phyloP scores from a whole-genome alignment of 148 eudicot genomes.

The Persicaria tinctoria region DNA sequence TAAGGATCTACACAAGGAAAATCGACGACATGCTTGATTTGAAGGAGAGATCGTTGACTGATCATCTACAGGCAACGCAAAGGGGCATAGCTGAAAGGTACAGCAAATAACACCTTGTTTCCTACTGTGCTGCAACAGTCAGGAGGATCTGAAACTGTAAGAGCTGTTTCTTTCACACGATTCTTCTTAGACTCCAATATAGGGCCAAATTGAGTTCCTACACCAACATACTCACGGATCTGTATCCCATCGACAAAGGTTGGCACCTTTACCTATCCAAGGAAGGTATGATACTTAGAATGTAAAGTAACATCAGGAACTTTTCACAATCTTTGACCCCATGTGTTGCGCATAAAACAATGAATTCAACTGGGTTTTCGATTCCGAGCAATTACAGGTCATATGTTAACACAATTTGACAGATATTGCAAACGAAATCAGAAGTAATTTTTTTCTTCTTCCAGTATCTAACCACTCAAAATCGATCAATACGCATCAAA shows the following conservation, averaged over 20 bases:
- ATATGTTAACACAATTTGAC: no score
- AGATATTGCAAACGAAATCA: no score
- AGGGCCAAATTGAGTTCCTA: slow-evolving; percentile 92
- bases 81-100: slow-evolving; percentile 4
- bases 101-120: slow-evolving; percentile 50
- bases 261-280: slow-evolving; percentile 75
- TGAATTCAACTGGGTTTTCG: neutral
- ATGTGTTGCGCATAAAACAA: neutral
- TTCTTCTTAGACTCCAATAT: slow-evolving; percentile 90
- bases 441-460: no score
- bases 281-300: neutral
- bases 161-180: slow-evolving; percentile 62
- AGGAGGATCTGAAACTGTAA: slow-evolving; percentile 82
- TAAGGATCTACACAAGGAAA: slow-evolving; percentile 13
- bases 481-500: no score
- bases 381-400: neutral
- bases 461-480: no score
- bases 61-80: neutral
- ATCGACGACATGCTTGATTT: neutral
- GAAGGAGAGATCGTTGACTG: neutral
- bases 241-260: slow-evolving; percentile 64
- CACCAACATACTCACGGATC: slow-evolving; percentile 72
- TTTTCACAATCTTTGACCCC: neutral
- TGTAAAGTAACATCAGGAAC: neutral
- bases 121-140: slow-evolving; percentile 81